Evolutionary conservation across 1,284 basidiomycete species (phyloP).

Genomic region (Thelephora terrestris): DNA sequence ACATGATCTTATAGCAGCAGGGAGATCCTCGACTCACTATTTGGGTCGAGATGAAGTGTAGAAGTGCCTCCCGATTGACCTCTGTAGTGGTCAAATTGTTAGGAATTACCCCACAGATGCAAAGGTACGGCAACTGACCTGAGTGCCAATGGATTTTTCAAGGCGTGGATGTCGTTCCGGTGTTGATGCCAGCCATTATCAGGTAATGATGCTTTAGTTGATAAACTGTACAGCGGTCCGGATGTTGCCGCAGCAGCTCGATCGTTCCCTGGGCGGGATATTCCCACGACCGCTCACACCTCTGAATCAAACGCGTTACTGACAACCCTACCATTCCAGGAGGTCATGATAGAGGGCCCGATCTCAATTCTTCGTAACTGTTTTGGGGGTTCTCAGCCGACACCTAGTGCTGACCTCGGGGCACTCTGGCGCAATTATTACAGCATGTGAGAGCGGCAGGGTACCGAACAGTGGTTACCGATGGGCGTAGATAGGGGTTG

Average conservation of each 20-base stretch:
- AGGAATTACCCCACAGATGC: not conserved
- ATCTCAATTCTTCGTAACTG: no score
- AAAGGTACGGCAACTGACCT: constrained; percentile 17
- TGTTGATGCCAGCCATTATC: constrained; percentile 29
- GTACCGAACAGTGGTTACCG: no score
- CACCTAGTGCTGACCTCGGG: no score
- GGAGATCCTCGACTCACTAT: constrained; percentile 4
- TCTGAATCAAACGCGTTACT: no score
- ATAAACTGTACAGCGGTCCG: not conserved
- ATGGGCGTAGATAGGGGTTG: no score
- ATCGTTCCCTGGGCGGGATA: no score
- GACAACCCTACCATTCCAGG: no score
- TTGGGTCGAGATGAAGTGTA: constrained; percentile 14
- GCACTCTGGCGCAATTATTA: no score
- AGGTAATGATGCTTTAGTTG: constrained; percentile 12
- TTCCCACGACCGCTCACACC: no score
- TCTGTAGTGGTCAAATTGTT: constrained; percentile 29
- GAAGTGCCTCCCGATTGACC: constrained; percentile 78
- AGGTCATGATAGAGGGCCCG: no score
- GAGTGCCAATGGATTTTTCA: constrained; percentile 86
- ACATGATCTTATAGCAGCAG: not conserved
- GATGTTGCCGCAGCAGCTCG: not conserved
- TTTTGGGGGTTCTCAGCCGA: no score
- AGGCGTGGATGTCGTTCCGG: constrained; percentile 36
- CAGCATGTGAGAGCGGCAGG: no score